phyloP scores from a whole-genome alignment of 441 rosid genomes.

The Oxalis stricta region DNA sequence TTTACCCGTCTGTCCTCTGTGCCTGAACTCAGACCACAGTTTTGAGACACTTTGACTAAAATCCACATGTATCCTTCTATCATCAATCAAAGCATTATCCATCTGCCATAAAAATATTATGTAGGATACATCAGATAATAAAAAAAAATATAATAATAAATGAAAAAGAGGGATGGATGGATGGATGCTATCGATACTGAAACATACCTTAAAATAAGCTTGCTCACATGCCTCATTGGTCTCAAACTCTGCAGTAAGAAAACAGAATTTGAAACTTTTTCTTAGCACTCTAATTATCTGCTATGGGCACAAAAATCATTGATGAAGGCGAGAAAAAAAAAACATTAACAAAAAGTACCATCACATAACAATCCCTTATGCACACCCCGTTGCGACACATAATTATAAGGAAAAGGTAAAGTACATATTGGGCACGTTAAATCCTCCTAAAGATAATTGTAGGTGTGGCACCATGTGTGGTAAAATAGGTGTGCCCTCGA shows the following conservation, averaged over 20 bases:
- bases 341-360: not conserved
- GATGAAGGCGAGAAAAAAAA: too few relatives aligned
- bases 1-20: constrained; percentile 42
- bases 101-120: constrained; percentile 32
- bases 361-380: not conserved
- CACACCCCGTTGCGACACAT: not conserved
- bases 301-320: too few relatives aligned
- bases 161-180: too few relatives aligned
- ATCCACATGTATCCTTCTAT: constrained; percentile 89
- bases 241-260: constrained; percentile 54
- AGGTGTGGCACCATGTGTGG: not conserved
- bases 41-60: constrained; percentile 94
- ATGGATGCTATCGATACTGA: constrained; percentile 2
- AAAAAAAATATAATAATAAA: too few relatives aligned
- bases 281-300: too few relatives aligned
- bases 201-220: constrained; percentile 72
- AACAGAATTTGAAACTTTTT: not conserved
- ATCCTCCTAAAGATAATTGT: too few relatives aligned
- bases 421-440: too few relatives aligned
- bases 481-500: not conserved
- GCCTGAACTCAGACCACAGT: constrained; percentile 72
- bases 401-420: not conserved
- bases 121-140: not conserved
- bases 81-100: constrained; percentile 93
- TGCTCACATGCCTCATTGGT: constrained; percentile 60